A percentile compares a stretch with the other conserved stretches of the same genome.
Evolutionary conservation across 805 yeast genomes (phyloP).

Genomic region (Candida corydali): DNA sequence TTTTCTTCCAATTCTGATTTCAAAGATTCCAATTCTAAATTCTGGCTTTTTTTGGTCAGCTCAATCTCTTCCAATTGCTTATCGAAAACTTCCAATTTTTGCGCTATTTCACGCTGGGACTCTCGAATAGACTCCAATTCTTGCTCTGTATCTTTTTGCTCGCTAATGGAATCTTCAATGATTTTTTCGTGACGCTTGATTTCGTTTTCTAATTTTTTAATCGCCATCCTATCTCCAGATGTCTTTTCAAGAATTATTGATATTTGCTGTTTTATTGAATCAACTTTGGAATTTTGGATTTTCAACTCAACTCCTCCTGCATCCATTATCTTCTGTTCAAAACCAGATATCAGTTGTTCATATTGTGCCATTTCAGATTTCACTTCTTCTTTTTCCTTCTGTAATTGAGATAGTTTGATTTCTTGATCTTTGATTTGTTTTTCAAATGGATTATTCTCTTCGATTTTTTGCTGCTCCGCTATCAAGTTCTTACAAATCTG

Average conservation of each 20-base stretch:
- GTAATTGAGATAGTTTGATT: slow-evolving; percentile 16
- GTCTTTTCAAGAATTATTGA: slow-evolving; percentile 56
- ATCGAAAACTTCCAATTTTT: slow-evolving; percentile 31
- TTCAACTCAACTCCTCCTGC: slow-evolving; percentile 87
- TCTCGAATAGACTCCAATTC: slow-evolving; percentile 20
- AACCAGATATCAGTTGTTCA: slow-evolving; percentile 50
- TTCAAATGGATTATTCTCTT: slow-evolving; percentile 26
- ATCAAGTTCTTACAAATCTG: slow-evolving; percentile 39
- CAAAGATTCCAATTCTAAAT: slow-evolving; percentile 34
- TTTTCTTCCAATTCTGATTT: slow-evolving; percentile 30
- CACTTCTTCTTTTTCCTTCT: slow-evolving; percentile 24
- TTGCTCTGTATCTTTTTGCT: slow-evolving; percentile 27
- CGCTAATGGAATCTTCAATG: slow-evolving; percentile 43
- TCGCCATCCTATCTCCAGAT: slow-evolving; percentile 50
- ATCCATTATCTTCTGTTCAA: slow-evolving; percentile 79
- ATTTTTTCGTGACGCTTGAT: slow-evolving; percentile 50
- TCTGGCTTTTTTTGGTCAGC: slow-evolving; percentile 33
- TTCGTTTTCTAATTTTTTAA: slow-evolving; percentile 63
- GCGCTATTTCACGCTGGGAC: slow-evolving; percentile 18
- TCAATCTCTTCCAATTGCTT: slow-evolving; percentile 28
- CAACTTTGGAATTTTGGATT: slow-evolving; percentile 77
- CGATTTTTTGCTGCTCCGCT: slow-evolving; percentile 31
- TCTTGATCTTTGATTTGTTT: slow-evolving; percentile 35
- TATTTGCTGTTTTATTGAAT: slow-evolving; percentile 62
- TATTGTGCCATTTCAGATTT: slow-evolving; percentile 52